Percentiles rank a stretch among this genome's conserved stretches.
These are phyloP conservation scores for Pythium aquatile DNA, from an alignment of 352 stramenopile species.

Conservation along the genomic window DNA sequence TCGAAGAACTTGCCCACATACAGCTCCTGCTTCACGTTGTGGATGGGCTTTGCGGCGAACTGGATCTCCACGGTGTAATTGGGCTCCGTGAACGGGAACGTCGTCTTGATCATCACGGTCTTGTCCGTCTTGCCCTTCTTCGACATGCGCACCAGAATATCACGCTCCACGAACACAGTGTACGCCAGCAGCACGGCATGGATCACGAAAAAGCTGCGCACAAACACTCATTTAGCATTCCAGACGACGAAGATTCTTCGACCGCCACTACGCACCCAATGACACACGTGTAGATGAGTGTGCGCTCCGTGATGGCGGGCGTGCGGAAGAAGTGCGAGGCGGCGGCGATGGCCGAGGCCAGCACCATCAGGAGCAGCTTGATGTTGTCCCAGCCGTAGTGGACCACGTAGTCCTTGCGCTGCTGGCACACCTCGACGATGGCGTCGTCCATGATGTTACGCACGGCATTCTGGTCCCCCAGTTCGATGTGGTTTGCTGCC, in stretches of 20 bases:
- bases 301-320: slow-evolving; percentile 52
- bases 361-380: slow-evolving; percentile 78
- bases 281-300: slow-evolving; percentile 71
- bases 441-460: slow-evolving; percentile 87
- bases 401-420: slow-evolving; percentile 49
- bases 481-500: slow-evolving; percentile 66
- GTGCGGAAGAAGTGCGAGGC: slow-evolving; percentile 73
- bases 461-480: slow-evolving; percentile 81
- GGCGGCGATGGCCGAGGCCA: slow-evolving; percentile 57
- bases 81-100: slow-evolving; percentile 68
- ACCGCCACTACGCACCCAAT: slow-evolving; percentile 37
- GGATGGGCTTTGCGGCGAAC: slow-evolving; percentile 13
- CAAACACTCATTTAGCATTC: neutral
- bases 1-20: slow-evolving; percentile 88
- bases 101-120: slow-evolving; percentile 60
- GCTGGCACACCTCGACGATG: slow-evolving; percentile 71
- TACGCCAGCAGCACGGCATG: slow-evolving; percentile 74
- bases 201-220: slow-evolving; percentile 75
- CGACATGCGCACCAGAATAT: slow-evolving; percentile 73
- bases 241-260: neutral
- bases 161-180: slow-evolving; percentile 70
- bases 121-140: slow-evolving; percentile 41
- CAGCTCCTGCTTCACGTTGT: slow-evolving; percentile 50
- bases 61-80: slow-evolving; percentile 70
- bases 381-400: slow-evolving; percentile 84